Percentiles rank a stretch among this genome's conserved stretches.
These are phyloP conservation scores for Teratosphaeria gauchensis DNA, from an alignment of 2,329 filamentous ascomycete genomes.

Conservation along the genomic window DNA sequence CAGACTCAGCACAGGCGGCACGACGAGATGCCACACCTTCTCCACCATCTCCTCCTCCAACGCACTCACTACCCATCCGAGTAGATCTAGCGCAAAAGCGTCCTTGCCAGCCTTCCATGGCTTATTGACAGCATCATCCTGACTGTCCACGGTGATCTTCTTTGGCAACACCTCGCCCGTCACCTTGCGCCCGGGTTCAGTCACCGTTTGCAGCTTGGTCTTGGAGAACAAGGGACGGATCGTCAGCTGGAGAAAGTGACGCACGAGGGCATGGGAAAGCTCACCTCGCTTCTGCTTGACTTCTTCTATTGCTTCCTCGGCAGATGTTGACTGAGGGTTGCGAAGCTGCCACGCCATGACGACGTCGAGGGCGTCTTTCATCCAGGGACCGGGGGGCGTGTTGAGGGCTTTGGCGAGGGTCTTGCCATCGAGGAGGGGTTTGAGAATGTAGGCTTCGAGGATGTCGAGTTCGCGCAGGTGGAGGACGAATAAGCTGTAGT, in stretches of 20 bases:
- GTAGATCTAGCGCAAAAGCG: slow-evolving; percentile 44
- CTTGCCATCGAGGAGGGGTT: slow-evolving; percentile 59
- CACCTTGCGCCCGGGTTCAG: slow-evolving; percentile 47
- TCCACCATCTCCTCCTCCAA: slow-evolving; percentile 44
- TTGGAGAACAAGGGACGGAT: slow-evolving; percentile 59
- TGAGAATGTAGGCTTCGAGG: slow-evolving; percentile 39
- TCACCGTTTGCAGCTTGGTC: slow-evolving; percentile 45
- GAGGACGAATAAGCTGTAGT: slow-evolving; percentile 45
- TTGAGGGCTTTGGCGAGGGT: slow-evolving; percentile 58
- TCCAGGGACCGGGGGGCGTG: slow-evolving; percentile 70
- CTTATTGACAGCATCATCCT: slow-evolving; percentile 37
- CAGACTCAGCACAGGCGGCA: slow-evolving; percentile 60
- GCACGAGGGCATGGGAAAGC: slow-evolving; percentile 39
- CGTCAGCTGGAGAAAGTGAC: slow-evolving; percentile 51
- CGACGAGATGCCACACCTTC: slow-evolving; percentile 56
- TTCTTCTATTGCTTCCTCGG: slow-evolving; percentile 36
- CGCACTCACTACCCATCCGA: slow-evolving; percentile 51
- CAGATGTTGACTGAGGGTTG: slow-evolving; percentile 58
- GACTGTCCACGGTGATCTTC: slow-evolving; percentile 23
- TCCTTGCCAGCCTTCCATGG: slow-evolving; percentile 51
- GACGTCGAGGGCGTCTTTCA: slow-evolving; percentile 66
- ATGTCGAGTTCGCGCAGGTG: slow-evolving; percentile 44
- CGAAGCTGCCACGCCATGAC: slow-evolving; percentile 83
- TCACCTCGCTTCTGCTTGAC: slow-evolving; percentile 35
- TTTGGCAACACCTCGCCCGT: slow-evolving; percentile 34